Evolutionary conservation across 2,329 filamentous ascomycete species (phyloP), one percentile per base, ranked within the genome.

Genomic region (Zymoseptoria tritici): DNA sequence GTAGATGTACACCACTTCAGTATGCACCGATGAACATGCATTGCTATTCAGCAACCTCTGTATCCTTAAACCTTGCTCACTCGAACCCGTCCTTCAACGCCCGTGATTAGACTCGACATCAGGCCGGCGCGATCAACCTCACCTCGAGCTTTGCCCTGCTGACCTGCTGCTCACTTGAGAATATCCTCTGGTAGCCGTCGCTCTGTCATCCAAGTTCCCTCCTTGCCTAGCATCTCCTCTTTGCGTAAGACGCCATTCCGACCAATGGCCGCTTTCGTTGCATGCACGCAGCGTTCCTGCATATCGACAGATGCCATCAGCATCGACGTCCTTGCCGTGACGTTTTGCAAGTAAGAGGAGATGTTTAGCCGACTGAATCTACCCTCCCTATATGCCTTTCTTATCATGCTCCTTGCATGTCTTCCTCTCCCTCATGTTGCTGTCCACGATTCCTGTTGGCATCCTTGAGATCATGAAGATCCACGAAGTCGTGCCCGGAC

Each of bases 391-490:
- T 3, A 46, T 46, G 36, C 7, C 36, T 4, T n/a, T 16, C 16
- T 9, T 6, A n/a, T n/a, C 16, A 4, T 16, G 36, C 36, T 46
- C 36, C 4, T 16, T 16, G 11, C 36, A 46, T 46, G 29, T 70
- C 21, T 54, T 68, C 51, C 46, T 71, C 24, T 57, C 62, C 26
- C 57, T 72, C 1, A 49, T 70, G 21, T 55, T 64, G 20, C 56
- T 72, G 31, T 57, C 68, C 57, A 68, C 67, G 9, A 52, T 66
- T 4, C 70, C 70, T 13, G 59, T 65, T 31, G 62, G 58, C 56
- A 59, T 71, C 22, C 66, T 65, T 9, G 57, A 60, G 49, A 68
- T 70, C 58, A 72, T 72, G 71, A 68, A 64, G 29, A 71, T 64
- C 60, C 62, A 65, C 7, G 57, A 66, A 24, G 49, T 57, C 13